Base-by-base conservation (phyloP, 768 basidiomycete genomes). In the Lentinula boryana region DNA sequence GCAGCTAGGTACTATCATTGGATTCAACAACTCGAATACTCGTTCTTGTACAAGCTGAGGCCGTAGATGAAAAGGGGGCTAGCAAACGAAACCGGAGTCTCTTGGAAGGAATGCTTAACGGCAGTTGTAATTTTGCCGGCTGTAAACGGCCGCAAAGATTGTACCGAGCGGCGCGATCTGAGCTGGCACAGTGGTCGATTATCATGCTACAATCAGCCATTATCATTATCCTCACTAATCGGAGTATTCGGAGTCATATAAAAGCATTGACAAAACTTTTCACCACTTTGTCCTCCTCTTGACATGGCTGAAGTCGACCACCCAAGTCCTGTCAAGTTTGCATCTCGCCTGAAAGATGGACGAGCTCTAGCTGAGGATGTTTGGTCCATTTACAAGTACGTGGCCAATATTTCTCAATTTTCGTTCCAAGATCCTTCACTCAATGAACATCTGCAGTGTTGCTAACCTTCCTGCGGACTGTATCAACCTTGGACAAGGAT, bases 401-500 rank as follows among this genome's bases (percentile, higher is more conserved):
- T 33, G 49, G 12, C 15, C n/a, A n/a, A 40, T 16, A 18, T 36
- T 35, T 23, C 15, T 32, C 21, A 10, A 21, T n/a, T 8, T 33
- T 15, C 43, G n/a, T 32, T 5, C 5, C 7, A 23, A 40, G 5
- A 40, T 12, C 15, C 38, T 12, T 43, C 46, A 27, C 3, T 44
- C 43, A 23, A 13, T 46, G 16, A 16, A 15, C 3, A 8, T 53
- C 51, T 27, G 15, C 70, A 97, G 94, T 70, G 93, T 84, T 49
- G 87, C 81, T 44, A 96, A 97, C 68, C 81, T 98, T 64, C 96
- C 96, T 0, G 64, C 84, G 9, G 93, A 98, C 70, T 93, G 93
- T 65, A 90, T 99, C 70, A 99, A 99, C 74, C 87, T 99, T 48
- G 96, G 96, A 4, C 96, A 88, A 72, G 89, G 89, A 5, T 95